phyloP scores from a whole-genome alignment of 2,329 filamentous ascomycete genomes.

The Seiridium cupressi region DNA sequence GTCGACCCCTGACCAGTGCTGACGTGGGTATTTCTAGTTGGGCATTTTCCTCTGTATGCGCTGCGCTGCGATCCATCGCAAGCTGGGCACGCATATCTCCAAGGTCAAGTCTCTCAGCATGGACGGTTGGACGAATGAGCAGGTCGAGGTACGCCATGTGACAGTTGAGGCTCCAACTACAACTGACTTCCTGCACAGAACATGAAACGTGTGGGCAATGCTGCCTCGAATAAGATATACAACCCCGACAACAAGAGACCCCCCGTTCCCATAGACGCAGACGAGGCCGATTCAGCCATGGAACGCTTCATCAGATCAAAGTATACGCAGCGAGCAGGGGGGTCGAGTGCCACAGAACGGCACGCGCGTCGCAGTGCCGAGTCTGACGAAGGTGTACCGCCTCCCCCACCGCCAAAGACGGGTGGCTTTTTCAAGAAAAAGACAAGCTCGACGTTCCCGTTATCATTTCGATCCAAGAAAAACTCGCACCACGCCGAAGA shows the following conservation, averaged over 20 bases:
- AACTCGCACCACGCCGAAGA: constrained; percentile 30
- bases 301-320: constrained; percentile 94
- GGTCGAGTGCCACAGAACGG: constrained; percentile 24
- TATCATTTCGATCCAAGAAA: constrained; percentile 60
- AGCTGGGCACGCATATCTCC: constrained; percentile 94
- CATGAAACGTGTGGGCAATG: constrained; percentile 92
- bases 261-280: constrained; percentile 82
- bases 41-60: constrained; percentile 98
- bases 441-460: constrained; percentile 66
- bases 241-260: constrained; percentile 83
- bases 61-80: constrained; percentile 91
- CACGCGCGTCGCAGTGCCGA: constrained; percentile 37
- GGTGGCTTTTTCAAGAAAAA: constrained; percentile 56
- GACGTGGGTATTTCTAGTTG: constrained; percentile 53
- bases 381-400: constrained; percentile 58
- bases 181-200: constrained; percentile 53
- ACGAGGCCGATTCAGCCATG: constrained; percentile 92
- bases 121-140: constrained; percentile 95
- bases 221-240: constrained; percentile 80
- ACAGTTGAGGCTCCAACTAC: neutral
- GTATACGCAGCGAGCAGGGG: constrained; percentile 65
- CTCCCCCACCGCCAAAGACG: constrained; percentile 62
- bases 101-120: constrained; percentile 99
- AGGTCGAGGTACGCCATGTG: constrained; percentile 75
- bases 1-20: constrained; percentile 3